Evolutionary conservation across 306 rosid species (phyloP).

Genomic region (Quercus bicolor): DNA sequence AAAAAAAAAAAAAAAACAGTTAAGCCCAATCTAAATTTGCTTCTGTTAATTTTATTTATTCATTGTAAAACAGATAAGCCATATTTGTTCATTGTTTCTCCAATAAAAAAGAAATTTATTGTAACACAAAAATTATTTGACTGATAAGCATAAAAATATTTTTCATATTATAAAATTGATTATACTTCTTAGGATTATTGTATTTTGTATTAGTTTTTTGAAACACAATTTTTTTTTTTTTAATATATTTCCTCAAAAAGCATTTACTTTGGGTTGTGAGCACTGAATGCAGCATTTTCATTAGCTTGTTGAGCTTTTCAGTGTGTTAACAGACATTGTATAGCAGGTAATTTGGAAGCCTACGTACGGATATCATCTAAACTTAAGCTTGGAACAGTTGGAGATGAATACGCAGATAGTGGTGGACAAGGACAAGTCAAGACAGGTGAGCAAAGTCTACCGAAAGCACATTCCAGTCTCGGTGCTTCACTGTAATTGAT

Average conservation of each 20-base stretch:
- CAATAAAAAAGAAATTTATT: background rate
- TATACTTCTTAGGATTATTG: no score
- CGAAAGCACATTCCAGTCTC: background rate
- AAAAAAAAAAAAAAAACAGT: no score
- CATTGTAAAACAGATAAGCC: background rate
- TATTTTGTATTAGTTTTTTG: no score
- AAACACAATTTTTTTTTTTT: no score
- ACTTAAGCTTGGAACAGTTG: slow-evolving; percentile 72
- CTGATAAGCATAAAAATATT: background rate
- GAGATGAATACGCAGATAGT: slow-evolving; percentile 51
- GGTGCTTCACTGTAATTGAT: background rate
- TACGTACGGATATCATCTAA: slow-evolving; percentile 71
- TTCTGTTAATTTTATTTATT: no score
- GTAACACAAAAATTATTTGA: background rate
- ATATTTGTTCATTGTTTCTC: no score
- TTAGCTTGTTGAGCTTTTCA: slow-evolving; percentile 19
- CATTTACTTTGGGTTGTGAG: background rate
- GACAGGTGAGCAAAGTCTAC: slow-evolving; percentile 45
- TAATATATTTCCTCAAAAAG: background rate
- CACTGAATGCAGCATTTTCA: background rate
- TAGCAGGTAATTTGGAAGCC: slow-evolving; percentile 65
- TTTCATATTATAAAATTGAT: background rate
- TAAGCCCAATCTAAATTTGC: no score
- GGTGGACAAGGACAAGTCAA: slow-evolving; percentile 63
- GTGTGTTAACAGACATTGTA: slow-evolving; percentile 21